Evolutionary conservation across 2,329 filamentous ascomycete genomes (phyloP), one percentile per base, ranked within the genome.

Genomic region (Onygenales sp.): DNA sequence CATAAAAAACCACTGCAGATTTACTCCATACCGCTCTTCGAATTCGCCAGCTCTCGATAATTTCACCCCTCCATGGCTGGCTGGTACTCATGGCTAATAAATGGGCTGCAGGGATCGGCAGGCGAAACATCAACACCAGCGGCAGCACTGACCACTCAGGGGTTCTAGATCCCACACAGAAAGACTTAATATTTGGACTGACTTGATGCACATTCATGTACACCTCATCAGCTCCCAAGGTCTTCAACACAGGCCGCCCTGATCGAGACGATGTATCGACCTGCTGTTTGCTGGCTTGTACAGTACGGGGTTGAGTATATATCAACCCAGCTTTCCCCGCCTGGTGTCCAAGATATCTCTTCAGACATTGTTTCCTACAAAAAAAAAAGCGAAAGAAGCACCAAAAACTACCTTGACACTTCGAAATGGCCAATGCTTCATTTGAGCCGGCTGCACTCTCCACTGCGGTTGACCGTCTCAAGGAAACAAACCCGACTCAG

Each of bases 71-170:
- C 6, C 34, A 5, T 49, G 33, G 46, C 17, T 49, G 46, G 46
- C 8, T 37, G 32, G 11, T 14, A 4, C n/a, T 17, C 33, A 39
- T 21, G 34, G 14, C 46, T 39, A 21, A 49, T 49, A 49, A 49
- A 49, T 49, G 46, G 17, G 46, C 46, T 14, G 46, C 46, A 49
- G 21, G 34, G 21, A 49, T 49, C 46, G 21, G 27, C 46, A 13
- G 17, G 5, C 14, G 21, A 14, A 37, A 39, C 27, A 10, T 9
- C 14, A 10, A 13, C 10, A 17, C 17, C 14, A 37, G 34, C 39
- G 7, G 39, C 13, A 39, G 34, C 10, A 6, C n/a, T 11, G 27
- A 6, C 17, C 14, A 27, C 13, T 7, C 17, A 2, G 13, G 11
- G 31, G 6, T 14, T 8, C 14, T 31, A 48, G 17, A 17, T 17